A percentile compares a stretch with the other conserved stretches of the same genome.
Conservation (phyloP, 2,329 filamentous ascomycete genomes). For the Leptographium radiaticola region DNA sequence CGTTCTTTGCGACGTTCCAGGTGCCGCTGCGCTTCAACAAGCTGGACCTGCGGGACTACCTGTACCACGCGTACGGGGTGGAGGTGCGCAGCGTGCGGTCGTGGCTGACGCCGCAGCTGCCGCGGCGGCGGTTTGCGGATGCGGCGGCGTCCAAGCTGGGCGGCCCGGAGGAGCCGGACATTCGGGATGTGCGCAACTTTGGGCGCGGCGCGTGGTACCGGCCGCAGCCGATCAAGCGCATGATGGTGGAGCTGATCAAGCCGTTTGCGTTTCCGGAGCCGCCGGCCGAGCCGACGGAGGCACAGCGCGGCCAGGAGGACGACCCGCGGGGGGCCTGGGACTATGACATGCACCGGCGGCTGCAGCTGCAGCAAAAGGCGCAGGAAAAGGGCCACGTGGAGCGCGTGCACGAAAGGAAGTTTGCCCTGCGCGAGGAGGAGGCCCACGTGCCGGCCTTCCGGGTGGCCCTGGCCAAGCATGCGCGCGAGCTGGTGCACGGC, state of each 20-base stretch:
- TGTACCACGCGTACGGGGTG: slow-evolving; percentile 74
- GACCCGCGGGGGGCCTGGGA: slow-evolving; percentile 41
- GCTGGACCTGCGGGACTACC: slow-evolving; percentile 90
- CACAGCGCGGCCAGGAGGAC: slow-evolving; percentile 7
- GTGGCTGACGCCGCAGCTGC: slow-evolving; percentile 57
- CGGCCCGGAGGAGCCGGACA: neutral
- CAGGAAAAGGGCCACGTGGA: slow-evolving; percentile 9
- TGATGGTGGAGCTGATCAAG: slow-evolving; percentile 81
- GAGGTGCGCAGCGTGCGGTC: slow-evolving; percentile 62
- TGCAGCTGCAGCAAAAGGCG: slow-evolving; percentile 18
- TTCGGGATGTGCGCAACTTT: neutral
- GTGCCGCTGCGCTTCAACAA: slow-evolving; percentile 92
- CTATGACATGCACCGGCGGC: slow-evolving; percentile 36
- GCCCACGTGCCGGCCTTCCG: slow-evolving; percentile 24
- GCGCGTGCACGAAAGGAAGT: slow-evolving; percentile 5
- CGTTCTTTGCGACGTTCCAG: slow-evolving; percentile 76
- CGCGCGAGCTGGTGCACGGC: slow-evolving; percentile 46
- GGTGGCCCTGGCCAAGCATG: slow-evolving; percentile 40
- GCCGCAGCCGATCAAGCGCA: slow-evolving; percentile 67
- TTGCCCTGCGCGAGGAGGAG: slow-evolving; percentile 19
- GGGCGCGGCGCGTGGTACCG: slow-evolving; percentile 48
- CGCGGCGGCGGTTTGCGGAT: slow-evolving; percentile 39
- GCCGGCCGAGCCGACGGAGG: slow-evolving; percentile 38
- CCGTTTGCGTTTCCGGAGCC: slow-evolving; percentile 79
- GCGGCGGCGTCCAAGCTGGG: slow-evolving; percentile 18